These are phyloP conservation scores for Mycosphaerella arachidis DNA, from an alignment of 2,329 filamentous ascomycete species.

Conservation along the genomic window DNA sequence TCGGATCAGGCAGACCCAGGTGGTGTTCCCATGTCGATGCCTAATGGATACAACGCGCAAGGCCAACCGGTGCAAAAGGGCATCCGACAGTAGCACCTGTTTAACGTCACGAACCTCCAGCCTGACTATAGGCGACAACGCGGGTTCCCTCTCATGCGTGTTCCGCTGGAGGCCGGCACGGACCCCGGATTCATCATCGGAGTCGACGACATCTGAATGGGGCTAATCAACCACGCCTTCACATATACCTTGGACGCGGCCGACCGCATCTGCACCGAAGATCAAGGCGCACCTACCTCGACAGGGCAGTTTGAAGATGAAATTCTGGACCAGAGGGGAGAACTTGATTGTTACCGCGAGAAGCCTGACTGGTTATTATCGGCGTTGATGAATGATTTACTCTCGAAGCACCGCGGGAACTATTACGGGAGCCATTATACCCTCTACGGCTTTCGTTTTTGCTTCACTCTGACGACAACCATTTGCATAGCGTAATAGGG, in stretches of 20 bases:
- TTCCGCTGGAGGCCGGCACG: too few relatives aligned
- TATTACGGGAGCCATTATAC: background rate
- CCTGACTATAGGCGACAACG: too few relatives aligned
- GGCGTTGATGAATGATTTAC: background rate
- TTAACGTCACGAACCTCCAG: background rate
- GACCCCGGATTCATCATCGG: too few relatives aligned
- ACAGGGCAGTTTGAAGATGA: too few relatives aligned
- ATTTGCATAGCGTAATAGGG: background rate
- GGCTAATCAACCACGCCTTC: too few relatives aligned
- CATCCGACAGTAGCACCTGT: background rate
- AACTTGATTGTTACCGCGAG: too few relatives aligned
- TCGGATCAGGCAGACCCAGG: constrained; percentile 57
- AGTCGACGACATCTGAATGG: too few relatives aligned
- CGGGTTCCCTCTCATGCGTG: too few relatives aligned
- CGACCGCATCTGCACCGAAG: too few relatives aligned
- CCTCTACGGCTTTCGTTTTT: background rate
- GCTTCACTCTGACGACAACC: background rate
- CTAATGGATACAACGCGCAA: constrained; percentile 17
- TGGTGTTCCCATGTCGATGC: constrained; percentile 13
- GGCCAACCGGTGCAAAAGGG: background rate
- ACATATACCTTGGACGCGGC: too few relatives aligned
- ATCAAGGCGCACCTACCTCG: too few relatives aligned
- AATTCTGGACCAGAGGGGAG: too few relatives aligned
- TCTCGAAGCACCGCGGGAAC: background rate
- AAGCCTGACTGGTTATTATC: background rate